A percentile compares a stretch with the other conserved stretches of the same genome.
phyloP scores from a whole-genome alignment of 2,329 filamentous ascomycete genomes.

The Exophiala calicioides region DNA sequence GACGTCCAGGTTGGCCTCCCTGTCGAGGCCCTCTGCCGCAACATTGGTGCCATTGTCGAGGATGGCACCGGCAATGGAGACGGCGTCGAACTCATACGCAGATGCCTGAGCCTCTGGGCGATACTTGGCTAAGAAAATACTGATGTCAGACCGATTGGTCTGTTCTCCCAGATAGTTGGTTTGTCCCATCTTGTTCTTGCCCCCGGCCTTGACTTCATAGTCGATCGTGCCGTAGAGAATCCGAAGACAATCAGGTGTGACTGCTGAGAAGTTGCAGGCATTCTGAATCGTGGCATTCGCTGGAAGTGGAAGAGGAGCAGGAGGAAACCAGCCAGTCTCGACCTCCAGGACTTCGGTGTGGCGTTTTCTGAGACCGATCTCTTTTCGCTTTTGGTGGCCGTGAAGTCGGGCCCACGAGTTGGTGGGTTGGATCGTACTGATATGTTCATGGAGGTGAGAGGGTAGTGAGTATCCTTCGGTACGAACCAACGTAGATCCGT shows the following conservation, averaged over 20 bases:
- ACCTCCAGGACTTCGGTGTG: constrained; percentile 15
- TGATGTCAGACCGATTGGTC: constrained; percentile 47
- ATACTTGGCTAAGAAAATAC: constrained; percentile 40
- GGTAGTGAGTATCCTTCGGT: constrained; percentile 27
- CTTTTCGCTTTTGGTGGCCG: constrained; percentile 12
- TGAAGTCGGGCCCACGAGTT: constrained; percentile 25
- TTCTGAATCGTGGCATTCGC: constrained; percentile 34
- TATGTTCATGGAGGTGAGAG: constrained; percentile 25
- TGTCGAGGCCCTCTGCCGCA: constrained; percentile 14
- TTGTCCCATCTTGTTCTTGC: constrained; percentile 47
- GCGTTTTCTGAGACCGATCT: constrained; percentile 20
- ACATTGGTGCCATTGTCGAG: constrained; percentile 26
- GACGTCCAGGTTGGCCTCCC: constrained; percentile 26
- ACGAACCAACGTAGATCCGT: constrained; percentile 23
- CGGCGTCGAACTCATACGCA: constrained; percentile 37
- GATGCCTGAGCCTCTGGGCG: constrained; percentile 39
- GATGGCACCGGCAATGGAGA: constrained; percentile 38
- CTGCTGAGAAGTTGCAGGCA: constrained; percentile 54
- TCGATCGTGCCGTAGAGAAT: constrained; percentile 57
- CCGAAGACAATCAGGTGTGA: constrained; percentile 56
- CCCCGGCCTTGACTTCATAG: constrained; percentile 49
- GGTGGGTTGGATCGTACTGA: constrained; percentile 27
- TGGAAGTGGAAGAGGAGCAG: constrained; percentile 12
- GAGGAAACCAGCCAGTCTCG: constrained; percentile 17
- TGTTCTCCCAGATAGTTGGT: constrained; percentile 51